Percentiles rank a stretch among this genome's conserved stretches.
Conservation (phyloP, 441 rosid genomes). For the Gossypium davidsonii region DNA sequence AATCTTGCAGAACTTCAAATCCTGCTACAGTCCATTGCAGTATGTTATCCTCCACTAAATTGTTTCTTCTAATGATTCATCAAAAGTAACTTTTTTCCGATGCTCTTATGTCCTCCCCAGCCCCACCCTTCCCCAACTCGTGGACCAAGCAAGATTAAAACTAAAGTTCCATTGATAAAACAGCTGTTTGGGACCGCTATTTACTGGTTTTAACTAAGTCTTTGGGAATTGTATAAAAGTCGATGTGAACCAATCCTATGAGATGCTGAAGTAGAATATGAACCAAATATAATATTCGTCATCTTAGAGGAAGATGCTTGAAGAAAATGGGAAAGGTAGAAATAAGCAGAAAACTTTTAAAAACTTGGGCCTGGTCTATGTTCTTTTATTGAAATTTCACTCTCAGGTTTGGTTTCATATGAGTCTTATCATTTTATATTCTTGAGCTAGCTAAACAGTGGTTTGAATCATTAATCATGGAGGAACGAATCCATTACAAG, state of each 20-base stretch:
- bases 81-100: not conserved
- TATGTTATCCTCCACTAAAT: not conserved
- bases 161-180: not conserved
- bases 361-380: not conserved
- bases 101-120: not conserved
- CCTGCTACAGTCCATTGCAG: not conserved
- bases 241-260: not conserved
- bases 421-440: not conserved
- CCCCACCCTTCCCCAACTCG: not conserved
- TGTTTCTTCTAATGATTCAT: not conserved
- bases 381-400: not conserved
- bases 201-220: not conserved
- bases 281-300: not conserved
- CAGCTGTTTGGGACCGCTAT: not conserved
- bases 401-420: not conserved
- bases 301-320: not conserved
- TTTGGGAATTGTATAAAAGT: not conserved
- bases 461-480: not conserved
- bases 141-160: not conserved
- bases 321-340: not conserved
- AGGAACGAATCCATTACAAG: not conserved
- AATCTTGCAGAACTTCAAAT: not conserved
- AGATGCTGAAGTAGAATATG: conserved; percentile 1
- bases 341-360: not conserved
- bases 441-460: not conserved